phyloP scores from a whole-genome alignment of 768 basidiomycete species.

The Xanthoconium purpureum region DNA sequence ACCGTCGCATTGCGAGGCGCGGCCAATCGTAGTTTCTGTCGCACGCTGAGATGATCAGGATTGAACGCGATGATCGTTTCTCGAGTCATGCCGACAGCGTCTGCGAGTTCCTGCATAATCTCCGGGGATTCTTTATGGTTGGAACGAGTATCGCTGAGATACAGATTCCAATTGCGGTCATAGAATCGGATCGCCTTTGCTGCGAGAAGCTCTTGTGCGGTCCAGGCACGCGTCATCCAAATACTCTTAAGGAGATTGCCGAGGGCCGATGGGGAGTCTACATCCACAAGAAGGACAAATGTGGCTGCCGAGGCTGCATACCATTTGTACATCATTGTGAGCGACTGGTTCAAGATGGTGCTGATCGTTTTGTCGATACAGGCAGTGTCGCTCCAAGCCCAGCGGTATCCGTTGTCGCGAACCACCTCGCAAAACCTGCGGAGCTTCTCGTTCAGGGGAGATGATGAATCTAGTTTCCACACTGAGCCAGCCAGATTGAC shows the following conservation, averaged over 20 bases:
- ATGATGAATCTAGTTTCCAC: too few relatives aligned
- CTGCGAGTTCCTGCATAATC: slow-evolving; percentile 5
- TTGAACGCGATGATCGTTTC: not conserved
- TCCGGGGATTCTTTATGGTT: not conserved
- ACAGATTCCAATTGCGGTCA: not conserved
- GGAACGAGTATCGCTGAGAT: not conserved
- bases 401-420: too few relatives aligned
- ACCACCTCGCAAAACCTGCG: too few relatives aligned
- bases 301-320: too few relatives aligned
- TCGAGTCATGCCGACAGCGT: slow-evolving; percentile 4
- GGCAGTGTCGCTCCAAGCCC: too few relatives aligned
- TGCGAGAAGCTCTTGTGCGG: not conserved
- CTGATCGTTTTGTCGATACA: too few relatives aligned
- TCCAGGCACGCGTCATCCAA: not conserved
- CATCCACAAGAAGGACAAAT: too few relatives aligned
- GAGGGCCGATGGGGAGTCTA: too few relatives aligned
- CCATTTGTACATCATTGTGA: too few relatives aligned
- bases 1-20: slow-evolving; percentile 5
- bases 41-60: slow-evolving; percentile 3
- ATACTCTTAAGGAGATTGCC: not conserved
- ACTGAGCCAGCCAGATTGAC: too few relatives aligned
- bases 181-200: not conserved
- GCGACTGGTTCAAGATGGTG: too few relatives aligned
- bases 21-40: slow-evolving; percentile 11
- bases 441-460: too few relatives aligned